Evolutionary conservation across 2,329 filamentous ascomycete species (phyloP).

Genomic region (Clarireedia homoeocarpa): DNA sequence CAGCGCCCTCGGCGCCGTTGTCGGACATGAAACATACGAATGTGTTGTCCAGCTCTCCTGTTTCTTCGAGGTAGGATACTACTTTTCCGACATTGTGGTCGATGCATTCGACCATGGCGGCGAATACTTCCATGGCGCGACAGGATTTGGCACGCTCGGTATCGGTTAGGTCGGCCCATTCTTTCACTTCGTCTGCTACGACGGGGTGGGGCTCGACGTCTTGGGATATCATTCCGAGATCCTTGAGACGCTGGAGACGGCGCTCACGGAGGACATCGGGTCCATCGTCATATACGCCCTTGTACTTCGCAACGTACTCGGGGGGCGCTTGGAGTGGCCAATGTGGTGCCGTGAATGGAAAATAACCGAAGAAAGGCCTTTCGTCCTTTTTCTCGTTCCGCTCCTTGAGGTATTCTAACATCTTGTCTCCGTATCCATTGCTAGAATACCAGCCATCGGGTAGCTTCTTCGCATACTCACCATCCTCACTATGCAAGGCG

Average conservation of each 20-base stretch:
- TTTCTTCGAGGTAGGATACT: slow-evolving; percentile 40
- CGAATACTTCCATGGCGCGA: slow-evolving; percentile 42
- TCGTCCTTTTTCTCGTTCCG: slow-evolving; percentile 9
- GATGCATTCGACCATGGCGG: slow-evolving; percentile 41
- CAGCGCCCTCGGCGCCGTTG: slow-evolving; percentile 53
- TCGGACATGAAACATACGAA: slow-evolving; percentile 57
- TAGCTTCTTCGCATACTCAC: slow-evolving; percentile 33
- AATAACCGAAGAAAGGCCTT: slow-evolving; percentile 41
- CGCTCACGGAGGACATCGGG: slow-evolving; percentile 47
- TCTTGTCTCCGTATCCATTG: slow-evolving; percentile 10
- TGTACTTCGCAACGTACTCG: slow-evolving; percentile 32
- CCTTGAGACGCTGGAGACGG: slow-evolving; percentile 46
- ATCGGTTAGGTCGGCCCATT: slow-evolving; percentile 16
- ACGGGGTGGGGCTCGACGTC: slow-evolving; percentile 20
- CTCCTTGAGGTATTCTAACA: slow-evolving; percentile 13
- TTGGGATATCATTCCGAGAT: slow-evolving; percentile 34
- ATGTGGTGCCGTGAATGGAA: slow-evolving; percentile 45
- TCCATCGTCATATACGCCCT: slow-evolving; percentile 50
- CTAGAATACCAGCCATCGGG: slow-evolving; percentile 13
- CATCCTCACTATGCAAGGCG: slow-evolving; percentile 31
- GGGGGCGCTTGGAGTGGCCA: slow-evolving; percentile 45
- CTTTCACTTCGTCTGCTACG: slow-evolving; percentile 9
- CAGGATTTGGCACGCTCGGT: slow-evolving; percentile 31
- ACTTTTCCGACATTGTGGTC: slow-evolving; percentile 53
- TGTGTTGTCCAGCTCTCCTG: slow-evolving; percentile 54